Conservation (phyloP, 345 rosid species). For the Rubroshorea leprosula region DNA sequence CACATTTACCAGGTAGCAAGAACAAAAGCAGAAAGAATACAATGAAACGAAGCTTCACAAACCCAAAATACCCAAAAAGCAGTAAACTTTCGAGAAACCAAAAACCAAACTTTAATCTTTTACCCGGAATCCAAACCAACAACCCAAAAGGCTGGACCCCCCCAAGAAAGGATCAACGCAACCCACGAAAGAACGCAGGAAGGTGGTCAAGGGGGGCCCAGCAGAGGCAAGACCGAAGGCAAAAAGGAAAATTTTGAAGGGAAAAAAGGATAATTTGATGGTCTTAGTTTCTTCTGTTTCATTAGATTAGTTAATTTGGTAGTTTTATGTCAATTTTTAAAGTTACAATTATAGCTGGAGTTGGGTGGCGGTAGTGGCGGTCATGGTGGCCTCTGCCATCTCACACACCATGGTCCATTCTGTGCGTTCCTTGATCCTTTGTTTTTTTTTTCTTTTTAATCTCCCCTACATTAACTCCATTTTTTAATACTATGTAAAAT, state of each 20-base stretch:
- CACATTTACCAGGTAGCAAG: conserved; percentile 44
- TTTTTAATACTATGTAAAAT: too few relatives aligned
- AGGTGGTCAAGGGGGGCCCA: neutral
- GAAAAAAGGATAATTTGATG: neutral
- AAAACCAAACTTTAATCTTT: neutral
- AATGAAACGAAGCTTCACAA: neutral
- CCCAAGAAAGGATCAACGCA: neutral
- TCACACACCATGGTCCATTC: neutral
- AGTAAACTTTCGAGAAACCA: neutral
- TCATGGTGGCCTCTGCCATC: neutral
- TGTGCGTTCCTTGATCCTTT: neutral
- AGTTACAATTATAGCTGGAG: neutral
- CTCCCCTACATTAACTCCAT: neutral
- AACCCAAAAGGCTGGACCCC: neutral
- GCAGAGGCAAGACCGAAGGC: neutral
- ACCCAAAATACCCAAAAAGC: neutral
- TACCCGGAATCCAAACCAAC: neutral
- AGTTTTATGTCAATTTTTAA: too few relatives aligned
- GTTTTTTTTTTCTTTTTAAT: neutral
- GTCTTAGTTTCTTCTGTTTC: neutral
- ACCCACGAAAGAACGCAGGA: neutral
- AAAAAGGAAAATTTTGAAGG: neutral
- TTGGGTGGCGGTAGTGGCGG: neutral
- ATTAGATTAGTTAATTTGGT: neutral
- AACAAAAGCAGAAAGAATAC: neutral